Evolutionary conservation across 2,329 filamentous ascomycete genomes (phyloP), one percentile per base, ranked within the genome.

Genomic region (Fusarium nematophilum): DNA sequence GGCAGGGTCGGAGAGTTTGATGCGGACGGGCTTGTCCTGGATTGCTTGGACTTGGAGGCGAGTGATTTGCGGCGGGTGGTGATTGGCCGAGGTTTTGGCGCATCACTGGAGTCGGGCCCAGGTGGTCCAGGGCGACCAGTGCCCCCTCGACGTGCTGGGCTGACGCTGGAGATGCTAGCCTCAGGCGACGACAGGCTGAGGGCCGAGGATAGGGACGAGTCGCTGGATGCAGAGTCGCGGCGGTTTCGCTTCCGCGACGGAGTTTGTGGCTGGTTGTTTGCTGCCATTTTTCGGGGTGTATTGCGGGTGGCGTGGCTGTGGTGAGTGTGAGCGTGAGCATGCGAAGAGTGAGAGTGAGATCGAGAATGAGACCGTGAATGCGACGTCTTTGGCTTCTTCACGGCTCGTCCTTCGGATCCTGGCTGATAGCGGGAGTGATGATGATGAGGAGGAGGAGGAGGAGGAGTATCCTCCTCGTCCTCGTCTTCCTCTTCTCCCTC

Each of bases 201-300:
- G 36, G 69, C 70, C 14, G 76, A 75, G 14, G 76, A 78, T 21
- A 79, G 72, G n/a, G 77, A 79, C 15, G 77, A 79, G 63, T 78
- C 75, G 69, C 77, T 79, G 7, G 74, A 75, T 25, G 66, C 74
- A 27, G 77, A 79, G 51, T 72, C 72, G 29, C 74, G 69, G 34
- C 77, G 69, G 23, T 60, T 60, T 50, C 72, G 70, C 70, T 67
- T 75, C 18, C 73, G 70, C 49, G 73, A 73, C 26, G 76, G 75
- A 23, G 76, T 79, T 55, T 72, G 67, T 15, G 71, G 62, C 50
- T 58, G 66, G 29, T 65, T 60, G 40, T 54, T 59, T 46, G 53
- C 54, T 30, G 66, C 55, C 66, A 69, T 69, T 69, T 69, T 69
- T 40, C 62, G 59, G 42, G 66, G 64, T 40, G 59, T 65, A 57